These are phyloP conservation scores for Juncus inflexus DNA, from an alignment of 176 grass and related monocot species.

Conservation along the genomic window DNA sequence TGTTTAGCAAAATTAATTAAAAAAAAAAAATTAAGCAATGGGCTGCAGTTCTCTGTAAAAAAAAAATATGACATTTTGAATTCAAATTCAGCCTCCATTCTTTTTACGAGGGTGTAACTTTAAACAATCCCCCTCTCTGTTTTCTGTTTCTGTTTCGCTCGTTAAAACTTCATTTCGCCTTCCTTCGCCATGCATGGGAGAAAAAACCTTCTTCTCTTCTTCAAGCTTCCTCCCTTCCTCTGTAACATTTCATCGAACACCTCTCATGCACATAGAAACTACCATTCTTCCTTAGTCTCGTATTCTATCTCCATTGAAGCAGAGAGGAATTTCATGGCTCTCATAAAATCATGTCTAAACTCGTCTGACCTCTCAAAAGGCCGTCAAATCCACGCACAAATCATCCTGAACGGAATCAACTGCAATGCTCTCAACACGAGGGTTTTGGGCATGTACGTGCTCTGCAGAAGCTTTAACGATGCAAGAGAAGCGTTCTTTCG, in stretches of 20 bases:
- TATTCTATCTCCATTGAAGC: neutral
- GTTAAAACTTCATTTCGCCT: neutral
- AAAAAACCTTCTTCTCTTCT: neutral
- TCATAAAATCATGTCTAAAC: slow-evolving; percentile 46
- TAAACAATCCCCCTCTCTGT: too few species aligned
- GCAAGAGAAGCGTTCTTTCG: slow-evolving; percentile 56
- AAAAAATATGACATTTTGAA: too few species aligned
- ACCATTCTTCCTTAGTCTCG: neutral
- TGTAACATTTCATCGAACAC: neutral
- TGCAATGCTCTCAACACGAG: slow-evolving; percentile 28
- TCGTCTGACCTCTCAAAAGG: slow-evolving; percentile 46
- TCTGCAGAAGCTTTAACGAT: slow-evolving; percentile 58
- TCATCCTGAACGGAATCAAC: slow-evolving; percentile 37
- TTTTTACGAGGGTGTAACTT: too few species aligned
- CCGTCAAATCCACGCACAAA: slow-evolving; percentile 55
- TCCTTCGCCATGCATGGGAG: slow-evolving; percentile 1
- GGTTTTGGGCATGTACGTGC: slow-evolving; percentile 65
- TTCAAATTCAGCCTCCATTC: too few species aligned
- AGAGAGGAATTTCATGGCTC: slow-evolving; percentile 26
- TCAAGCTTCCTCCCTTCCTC: slow-evolving; percentile 3
- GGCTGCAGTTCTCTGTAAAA: too few species aligned
- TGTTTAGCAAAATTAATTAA: too few species aligned
- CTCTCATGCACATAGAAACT: neutral
- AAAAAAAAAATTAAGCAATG: too few species aligned
- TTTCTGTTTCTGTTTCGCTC: too few species aligned